Evolutionary conservation across 768 basidiomycete species (phyloP).

Genomic region (Boletus sp.): DNA sequence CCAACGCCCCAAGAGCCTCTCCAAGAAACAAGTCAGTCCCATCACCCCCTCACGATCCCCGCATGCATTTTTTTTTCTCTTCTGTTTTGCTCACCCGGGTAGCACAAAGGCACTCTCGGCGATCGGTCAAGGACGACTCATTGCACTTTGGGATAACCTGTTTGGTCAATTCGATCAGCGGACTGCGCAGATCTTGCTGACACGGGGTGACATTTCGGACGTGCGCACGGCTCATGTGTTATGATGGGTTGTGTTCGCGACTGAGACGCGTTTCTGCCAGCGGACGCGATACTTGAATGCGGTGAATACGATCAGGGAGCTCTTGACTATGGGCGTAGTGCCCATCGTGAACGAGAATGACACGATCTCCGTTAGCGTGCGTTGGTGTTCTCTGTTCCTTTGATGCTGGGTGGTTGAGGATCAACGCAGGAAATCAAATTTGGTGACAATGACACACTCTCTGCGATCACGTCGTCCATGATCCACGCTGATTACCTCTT

Average conservation of each 20-base stretch:
- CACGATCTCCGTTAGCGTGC: slow-evolving; percentile 93
- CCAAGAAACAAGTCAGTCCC: slow-evolving; percentile 82
- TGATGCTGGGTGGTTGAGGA: slow-evolving; percentile 1
- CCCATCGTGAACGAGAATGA: slow-evolving; percentile 99
- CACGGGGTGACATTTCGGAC: slow-evolving; percentile 95
- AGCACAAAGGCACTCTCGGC: slow-evolving; percentile 81
- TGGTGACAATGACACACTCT: slow-evolving; percentile 97
- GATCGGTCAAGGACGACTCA: slow-evolving; percentile 93
- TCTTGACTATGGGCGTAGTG: slow-evolving; percentile 90
- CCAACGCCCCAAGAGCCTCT: slow-evolving; percentile 75
- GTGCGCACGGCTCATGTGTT: slow-evolving; percentile 43
- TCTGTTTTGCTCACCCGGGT: slow-evolving; percentile 17
- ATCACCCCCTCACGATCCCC: neutral
- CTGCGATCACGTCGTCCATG: slow-evolving; percentile 96
- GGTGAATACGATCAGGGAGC: slow-evolving; percentile 89
- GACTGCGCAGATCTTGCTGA: slow-evolving; percentile 91
- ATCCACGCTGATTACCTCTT: slow-evolving; percentile 97
- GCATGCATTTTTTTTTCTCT: neutral
- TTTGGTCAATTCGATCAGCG: slow-evolving; percentile 93
- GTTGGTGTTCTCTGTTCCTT: slow-evolving; percentile 29
- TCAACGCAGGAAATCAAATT: slow-evolving; percentile 94
- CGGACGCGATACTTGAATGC: slow-evolving; percentile 95
- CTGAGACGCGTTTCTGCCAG: slow-evolving; percentile 39
- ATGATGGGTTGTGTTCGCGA: neutral
- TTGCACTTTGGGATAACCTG: slow-evolving; percentile 95